Evolutionary conservation across 2,329 filamentous ascomycete genomes (phyloP), one percentile per base, ranked within the genome.

Genomic region (Capronia epimyces): DNA sequence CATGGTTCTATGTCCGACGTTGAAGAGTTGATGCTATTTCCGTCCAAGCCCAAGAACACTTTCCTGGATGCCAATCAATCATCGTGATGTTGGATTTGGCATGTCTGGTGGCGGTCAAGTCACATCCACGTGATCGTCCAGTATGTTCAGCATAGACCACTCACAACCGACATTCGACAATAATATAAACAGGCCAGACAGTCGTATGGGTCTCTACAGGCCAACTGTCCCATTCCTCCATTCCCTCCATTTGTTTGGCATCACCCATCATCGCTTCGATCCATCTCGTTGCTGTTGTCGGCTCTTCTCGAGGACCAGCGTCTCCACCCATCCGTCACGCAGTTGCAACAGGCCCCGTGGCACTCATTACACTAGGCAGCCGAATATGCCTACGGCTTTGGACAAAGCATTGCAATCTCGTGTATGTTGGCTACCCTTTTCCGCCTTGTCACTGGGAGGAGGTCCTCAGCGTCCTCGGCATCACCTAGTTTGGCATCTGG

Each of bases 321-420:
- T n/a, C 29, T 12, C 12, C 7, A 6, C 29, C n/a, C 3, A 18
- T 13, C 34, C 5, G 12, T 20, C 34, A 37, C 15, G 8, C 8
- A 13, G 8, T 29, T 29, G 7, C 34, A 9, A 37, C 15, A 8
- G 15, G 16, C 34, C 16, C 15, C 34, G 15, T 20, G 34, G 15
- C 15, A 37, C 16, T 7, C 34, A 7, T 20, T n/a, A n/a, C 15
- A 37, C 20, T 15, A 48, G 22, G n/a, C n/a, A 39, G 9, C 39
- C 13, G 45, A 50, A 18, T 25, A 87, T 87, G 84, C 82, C 83
- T 43, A 89, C 84, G 51, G 75, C 77, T 24, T 67, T 89, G 2
- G 85, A 89, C 64, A 79, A 76, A 66, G 82, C 79, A 8, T 71
- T 88, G 70, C 83, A 77, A 61, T 87, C 84, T 48, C 84, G 83